Conservation (phyloP, 306 rosid genomes). For the Trichosanthes cucumerina region DNA sequence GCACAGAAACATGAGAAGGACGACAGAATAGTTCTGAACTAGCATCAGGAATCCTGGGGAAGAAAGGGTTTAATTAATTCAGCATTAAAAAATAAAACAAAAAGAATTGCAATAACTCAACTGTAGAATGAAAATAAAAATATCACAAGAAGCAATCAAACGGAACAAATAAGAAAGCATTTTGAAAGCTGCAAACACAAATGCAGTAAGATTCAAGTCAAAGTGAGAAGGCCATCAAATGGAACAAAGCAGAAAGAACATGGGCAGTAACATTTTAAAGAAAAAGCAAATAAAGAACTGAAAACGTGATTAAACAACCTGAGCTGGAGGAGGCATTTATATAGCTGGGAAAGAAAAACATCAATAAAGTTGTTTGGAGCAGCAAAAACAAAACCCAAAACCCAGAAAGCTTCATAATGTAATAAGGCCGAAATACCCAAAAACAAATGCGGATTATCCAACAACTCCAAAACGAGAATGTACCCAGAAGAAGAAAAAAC, state of each 20-base stretch:
- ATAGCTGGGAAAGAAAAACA: not conserved
- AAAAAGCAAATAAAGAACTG: not conserved
- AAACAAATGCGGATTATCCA: not conserved
- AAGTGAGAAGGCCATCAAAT: not conserved
- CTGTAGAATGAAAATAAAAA: not conserved
- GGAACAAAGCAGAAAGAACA: not conserved
- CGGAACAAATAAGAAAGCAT: not conserved
- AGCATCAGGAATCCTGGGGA: not conserved
- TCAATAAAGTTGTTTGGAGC: not conserved
- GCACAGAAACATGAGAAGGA: not conserved
- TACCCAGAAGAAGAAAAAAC: not conserved
- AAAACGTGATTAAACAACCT: not conserved
- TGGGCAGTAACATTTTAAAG: not conserved
- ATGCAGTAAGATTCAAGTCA: not conserved
- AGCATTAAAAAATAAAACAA: not conserved
- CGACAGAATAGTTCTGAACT: not conserved
- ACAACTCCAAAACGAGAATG: not conserved
- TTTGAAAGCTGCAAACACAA: not conserved
- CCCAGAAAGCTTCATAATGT: constrained; percentile 47
- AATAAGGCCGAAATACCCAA: not conserved
- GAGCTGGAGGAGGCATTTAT: not conserved
- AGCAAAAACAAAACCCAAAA: constrained; percentile 32
- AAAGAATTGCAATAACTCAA: not conserved
- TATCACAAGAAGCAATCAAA: not conserved
- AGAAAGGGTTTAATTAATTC: not conserved